phyloP scores from a whole-genome alignment of 179 eudicot species.

The Heliamphora ciliata region DNA sequence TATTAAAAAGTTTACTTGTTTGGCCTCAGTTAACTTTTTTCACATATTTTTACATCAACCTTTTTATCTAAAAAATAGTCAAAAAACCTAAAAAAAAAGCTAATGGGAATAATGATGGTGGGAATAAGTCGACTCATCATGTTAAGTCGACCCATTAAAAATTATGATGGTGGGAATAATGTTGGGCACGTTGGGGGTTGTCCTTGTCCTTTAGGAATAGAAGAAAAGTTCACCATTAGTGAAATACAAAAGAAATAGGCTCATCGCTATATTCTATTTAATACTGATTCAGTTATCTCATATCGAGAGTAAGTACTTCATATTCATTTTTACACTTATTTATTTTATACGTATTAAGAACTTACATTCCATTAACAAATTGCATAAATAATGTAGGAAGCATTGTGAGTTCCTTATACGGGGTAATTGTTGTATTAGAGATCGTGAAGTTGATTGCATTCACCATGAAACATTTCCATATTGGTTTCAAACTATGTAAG shows the following conservation, averaged over 20 bases:
- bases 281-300: not conserved
- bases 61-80: no score
- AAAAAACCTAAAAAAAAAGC: no score
- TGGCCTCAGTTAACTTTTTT: no score
- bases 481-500: not conserved
- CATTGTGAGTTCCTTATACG: not conserved
- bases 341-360: no score
- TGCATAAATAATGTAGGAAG: not conserved
- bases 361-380: no score
- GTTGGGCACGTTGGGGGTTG: not conserved
- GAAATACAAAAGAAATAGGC: not conserved
- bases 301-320: not conserved
- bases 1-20: no score
- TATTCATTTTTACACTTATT: not conserved
- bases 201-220: not conserved
- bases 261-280: not conserved
- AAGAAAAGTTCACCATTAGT: not conserved
- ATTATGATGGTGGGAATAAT: not conserved
- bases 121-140: no score
- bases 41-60: no score
- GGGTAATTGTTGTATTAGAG: not conserved
- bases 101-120: no score
- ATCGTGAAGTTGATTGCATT: not conserved
- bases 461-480: not conserved
- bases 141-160: no score